Base-by-base conservation (phyloP, 2,329 filamentous ascomycete genomes). In the Macrophomina tecta region DNA sequence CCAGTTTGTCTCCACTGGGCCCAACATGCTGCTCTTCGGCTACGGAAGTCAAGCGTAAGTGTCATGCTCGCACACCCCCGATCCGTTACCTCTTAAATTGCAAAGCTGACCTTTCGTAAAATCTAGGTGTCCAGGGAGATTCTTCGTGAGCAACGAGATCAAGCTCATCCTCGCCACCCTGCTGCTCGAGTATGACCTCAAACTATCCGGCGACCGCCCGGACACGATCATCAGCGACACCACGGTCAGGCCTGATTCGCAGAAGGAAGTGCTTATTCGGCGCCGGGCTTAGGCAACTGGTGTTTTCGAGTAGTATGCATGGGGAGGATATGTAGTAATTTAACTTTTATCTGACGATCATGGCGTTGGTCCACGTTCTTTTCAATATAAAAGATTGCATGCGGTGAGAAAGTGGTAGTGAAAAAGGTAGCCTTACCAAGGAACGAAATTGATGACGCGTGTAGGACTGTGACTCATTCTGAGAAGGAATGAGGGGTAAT, bases 141-240 rank as follows among this genome's bases (percentile, higher is more conserved):
- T 84, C 74, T 83, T 84, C 69, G 82, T 82, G 16, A 73, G 76
- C 34, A 81, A 82, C 69, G 80, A 80, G 72, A 80, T 84, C 69
- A 83, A 84, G 74, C 75, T 83, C 23, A 68, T 60, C 32, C 52
- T 65, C 34, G 36, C 51, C 18, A 61, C 46, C 34, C 28, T 67
- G 53, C 56, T 67, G 45, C 42, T 49, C 1, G 65, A 63, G 23
- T 67, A 40, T 32, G 65, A 67, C 9, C 56, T 69, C 52, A 55
- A 67, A 45, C 45, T 58, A 36, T 51, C 65, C 7, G 68, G 46
- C 7, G 46, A 49, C 18, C 46, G 46, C 46, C 46, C 46, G 18
- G 46, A 49, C 18, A 49, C 46, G n/a, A 49, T 49, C 12, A 49
- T 49, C 46, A 49, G 28, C n/a, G 46, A 49, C n/a, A 28, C 28